Evolutionary conservation across 257 asterid species (phyloP), one percentile per base, ranked within the genome.

Genomic region (Jaltomata sinuosa): DNA sequence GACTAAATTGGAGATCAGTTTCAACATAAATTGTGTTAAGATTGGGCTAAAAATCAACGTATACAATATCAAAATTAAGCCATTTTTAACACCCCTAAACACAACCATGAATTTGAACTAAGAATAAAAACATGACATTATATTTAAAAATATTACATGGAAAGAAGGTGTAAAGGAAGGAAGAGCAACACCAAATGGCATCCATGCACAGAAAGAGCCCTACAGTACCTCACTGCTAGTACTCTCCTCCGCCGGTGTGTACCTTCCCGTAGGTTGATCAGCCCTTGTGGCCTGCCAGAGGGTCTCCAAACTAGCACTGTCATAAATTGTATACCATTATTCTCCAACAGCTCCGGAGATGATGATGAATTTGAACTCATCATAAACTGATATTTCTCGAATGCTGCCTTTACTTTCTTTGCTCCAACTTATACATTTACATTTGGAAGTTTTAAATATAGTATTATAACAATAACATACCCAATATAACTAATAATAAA

Each of bases 221-320:
- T 8, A 76, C 74, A n/a, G n/a, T n/a, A n/a, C 45, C 59, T 57
- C 80, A 74, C 15, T 67, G 3, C 49, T 68, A 4, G 29, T 22
- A 22, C 12, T 54, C 47, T 32, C 10, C 38, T 18, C 74, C 82
- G 72, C 84, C 69, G n/a, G 11, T 5, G 50, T 80, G 8, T 36
- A 87, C 85, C 90, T 82, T 79, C 92, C 91, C 0, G 91, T 86
- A 0, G 91, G 68, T 86, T 86, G 14, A 88, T 80, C 85, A 84
- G 81, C 74, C 91, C 91, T 18, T 88, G 92, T 3, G 91, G 90
- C 90, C 92, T 86, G 21, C 94, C 90, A 1, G 91, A 86, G 6
- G 88, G 89, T 87, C 91, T 87, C 94, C 92, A 87, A 16, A 91
- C 90, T 84, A 78, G 87, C 87, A 88, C 85, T 81, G 90, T 87